phyloP scores from a whole-genome alignment of 2,329 filamentous ascomycete genomes.

The Fusarium sp. region DNA sequence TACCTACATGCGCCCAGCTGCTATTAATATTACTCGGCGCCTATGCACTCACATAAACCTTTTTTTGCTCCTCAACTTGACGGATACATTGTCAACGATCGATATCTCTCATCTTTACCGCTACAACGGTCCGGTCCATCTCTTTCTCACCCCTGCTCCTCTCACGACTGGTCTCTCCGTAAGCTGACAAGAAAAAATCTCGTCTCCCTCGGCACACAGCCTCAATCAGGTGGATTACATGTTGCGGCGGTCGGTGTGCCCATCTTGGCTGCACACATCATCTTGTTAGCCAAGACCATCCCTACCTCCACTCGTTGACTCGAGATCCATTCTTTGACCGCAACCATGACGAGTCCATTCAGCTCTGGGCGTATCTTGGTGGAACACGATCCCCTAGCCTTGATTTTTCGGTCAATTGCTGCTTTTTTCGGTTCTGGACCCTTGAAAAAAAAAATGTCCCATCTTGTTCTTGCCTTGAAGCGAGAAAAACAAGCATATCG shows the following conservation, averaged over 20 bases:
- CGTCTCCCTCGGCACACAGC: neutral
- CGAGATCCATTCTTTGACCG: neutral
- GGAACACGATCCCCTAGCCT: neutral
- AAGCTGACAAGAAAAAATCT: neutral
- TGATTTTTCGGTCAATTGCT: neutral
- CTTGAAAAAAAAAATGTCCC: neutral
- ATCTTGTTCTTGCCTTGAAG: neutral
- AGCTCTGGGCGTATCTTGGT: neutral
- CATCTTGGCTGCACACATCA: neutral
- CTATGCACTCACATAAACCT: neutral
- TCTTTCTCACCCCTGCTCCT: neutral
- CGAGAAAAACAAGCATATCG: neutral
- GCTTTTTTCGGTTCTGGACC: neutral
- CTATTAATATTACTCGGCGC: neutral
- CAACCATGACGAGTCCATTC: neutral
- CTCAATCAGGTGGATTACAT: neutral
- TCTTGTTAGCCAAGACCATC: neutral
- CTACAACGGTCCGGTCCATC: neutral
- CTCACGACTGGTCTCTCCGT: neutral
- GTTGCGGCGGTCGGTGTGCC: neutral
- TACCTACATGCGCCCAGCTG: neutral
- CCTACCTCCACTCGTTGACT: neutral
- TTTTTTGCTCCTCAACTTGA: neutral
- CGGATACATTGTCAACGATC: neutral
- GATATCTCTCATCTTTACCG: neutral